Evolutionary conservation across 2,329 filamentous ascomycete genomes (phyloP), one percentile per base, ranked within the genome.

Genomic region (Cladosporium sp.): DNA sequence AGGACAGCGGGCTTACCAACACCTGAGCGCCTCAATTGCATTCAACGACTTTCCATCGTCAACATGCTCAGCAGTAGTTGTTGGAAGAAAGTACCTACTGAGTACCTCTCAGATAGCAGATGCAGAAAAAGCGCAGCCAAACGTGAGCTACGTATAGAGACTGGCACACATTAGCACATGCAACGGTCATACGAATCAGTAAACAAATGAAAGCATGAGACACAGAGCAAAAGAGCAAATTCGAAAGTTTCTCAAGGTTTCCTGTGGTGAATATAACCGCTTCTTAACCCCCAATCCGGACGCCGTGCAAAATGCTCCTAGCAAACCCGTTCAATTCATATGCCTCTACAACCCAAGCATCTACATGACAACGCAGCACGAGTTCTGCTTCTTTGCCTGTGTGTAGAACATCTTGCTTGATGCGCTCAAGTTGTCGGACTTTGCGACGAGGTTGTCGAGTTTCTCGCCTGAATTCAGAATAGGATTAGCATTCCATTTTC

Each of bases 371-470:
- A 80, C 75, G 73, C 85, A 87, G 79, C 85, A 87, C 26, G 83
- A 85, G 74, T 87, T 87, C 75, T 87, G 85, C 78, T 87, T 87
- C 79, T 87, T 87, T 28, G 85, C 85, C 78, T 86, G 85, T 51
- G 85, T 92, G 80, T 98, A 98, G 79, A 99, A 99, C 90, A 96
- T 94, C 86, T 97, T 98, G 82, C 92, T 97, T 84, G 95, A 91
- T 59, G 88, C 87, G 80, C 92, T 96, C 75, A 99, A 80, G 14
- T 90, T 92, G 74, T 97, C 92, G 75, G 92, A 96, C 87, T 98
- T 98, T 70, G 90, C 89, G 55, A 98, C 94, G 73, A 99, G 81
- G 74, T 91, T 92, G 76, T 98, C 94, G 72, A 99, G 92, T 86
- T 97, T 98, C 87, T 98, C 88, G 96, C 93, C 64, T 66, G 57